phyloP scores from a whole-genome alignment of 1,139 yeast species.

The Debaryomyces psychrophilus region DNA sequence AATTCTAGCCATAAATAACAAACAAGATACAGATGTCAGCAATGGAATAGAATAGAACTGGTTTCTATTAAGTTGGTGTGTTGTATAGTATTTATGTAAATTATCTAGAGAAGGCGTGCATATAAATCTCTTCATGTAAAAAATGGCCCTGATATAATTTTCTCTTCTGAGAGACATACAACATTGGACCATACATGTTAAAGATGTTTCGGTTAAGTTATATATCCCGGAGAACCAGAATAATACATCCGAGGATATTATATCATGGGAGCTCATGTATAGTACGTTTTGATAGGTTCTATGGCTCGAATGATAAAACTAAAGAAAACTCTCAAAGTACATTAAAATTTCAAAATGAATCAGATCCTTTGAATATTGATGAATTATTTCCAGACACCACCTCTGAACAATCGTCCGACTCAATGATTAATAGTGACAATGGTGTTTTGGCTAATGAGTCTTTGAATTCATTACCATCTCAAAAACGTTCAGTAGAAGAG shows the following conservation, averaged over 20 bases:
- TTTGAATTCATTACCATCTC: neutral
- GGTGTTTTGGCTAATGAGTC: neutral
- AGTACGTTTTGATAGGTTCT: neutral
- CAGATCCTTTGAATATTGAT: constrained; percentile 4
- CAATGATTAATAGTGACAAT: neutral
- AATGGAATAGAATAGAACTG: constrained; percentile 4
- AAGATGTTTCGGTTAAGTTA: constrained; percentile 2
- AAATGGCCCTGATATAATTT: neutral
- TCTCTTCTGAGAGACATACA: neutral
- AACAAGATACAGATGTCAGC: neutral
- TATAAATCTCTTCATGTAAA: neutral
- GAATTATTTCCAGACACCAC: constrained; percentile 3
- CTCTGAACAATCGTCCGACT: neutral
- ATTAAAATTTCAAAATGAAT: neutral
- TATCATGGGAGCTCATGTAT: neutral
- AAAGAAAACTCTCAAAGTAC: neutral
- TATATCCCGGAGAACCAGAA: neutral
- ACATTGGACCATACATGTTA: neutral
- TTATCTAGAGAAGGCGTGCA: neutral
- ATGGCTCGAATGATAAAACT: neutral
- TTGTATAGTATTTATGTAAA: constrained; percentile 1
- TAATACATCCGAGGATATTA: neutral
- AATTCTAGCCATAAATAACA: neutral
- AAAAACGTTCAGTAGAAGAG: neutral
- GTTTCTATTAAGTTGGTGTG: neutral